Base-by-base conservation (phyloP, 1,284 basidiomycete species). In the Cryptococcus sp. region DNA sequence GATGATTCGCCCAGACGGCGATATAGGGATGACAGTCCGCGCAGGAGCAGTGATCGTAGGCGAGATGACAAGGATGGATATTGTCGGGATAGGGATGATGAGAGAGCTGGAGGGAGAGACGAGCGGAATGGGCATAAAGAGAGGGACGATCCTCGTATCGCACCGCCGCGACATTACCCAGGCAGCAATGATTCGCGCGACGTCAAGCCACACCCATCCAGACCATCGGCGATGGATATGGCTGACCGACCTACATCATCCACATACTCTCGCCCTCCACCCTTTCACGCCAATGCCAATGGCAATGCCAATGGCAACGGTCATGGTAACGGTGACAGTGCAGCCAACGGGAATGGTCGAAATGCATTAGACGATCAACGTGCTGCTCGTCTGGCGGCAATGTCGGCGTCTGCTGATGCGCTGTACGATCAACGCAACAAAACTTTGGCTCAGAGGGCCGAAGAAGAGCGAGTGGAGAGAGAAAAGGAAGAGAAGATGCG, bases 311-410 rank as follows among this genome's bases (percentile, higher is more conserved):
- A 29, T 10, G 26, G 26, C 5, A 29, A 29, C 26, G 26, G 26
- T 29, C 4, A 29, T 10, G 26, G 26, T 10, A 55, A 54, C 43
- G 46, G 29, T 15, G 57, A 52, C 39, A 50, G 50, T 38, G 17
- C 54, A 22, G 37, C 52, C 22, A 7, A 37, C 25, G 38, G 22
- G 1, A 15, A 2, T 1, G 41, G 38, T 17, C 22, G 15, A 5
- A 48, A 49, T 29, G 17, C 46, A 1, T 67, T 75, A 1, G 80
- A 81, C 46, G 83, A 85, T 1, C 86, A 88, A 54, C 88, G 92
- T 34, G 87, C 87, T 2, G 89, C 89, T 22, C 86, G 88, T 34
- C 81, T 97, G 19, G 92, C 90, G 0, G 89, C 90, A 11, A 96
- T 97, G 93, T 80, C 86, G 25, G 76, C 83, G 1, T 85, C 88